phyloP scores from a whole-genome alignment of 305 asterid species.

The Fraxinus xanthoxyloides region DNA sequence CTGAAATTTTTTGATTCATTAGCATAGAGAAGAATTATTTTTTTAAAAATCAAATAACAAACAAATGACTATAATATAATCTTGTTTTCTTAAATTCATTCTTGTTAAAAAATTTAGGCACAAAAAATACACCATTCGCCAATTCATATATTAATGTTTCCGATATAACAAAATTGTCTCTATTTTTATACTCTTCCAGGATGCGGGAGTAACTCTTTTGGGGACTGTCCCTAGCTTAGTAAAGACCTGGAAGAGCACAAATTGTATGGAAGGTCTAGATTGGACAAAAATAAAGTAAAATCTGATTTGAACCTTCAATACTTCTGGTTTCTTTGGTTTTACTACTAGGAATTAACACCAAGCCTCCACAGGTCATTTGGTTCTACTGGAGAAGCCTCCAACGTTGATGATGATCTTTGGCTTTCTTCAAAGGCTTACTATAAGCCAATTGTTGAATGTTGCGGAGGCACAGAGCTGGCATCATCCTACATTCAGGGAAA shows the following conservation, averaged over 20 bases:
- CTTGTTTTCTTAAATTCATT: background rate
- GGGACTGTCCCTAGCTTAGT: slow-evolving; percentile 99
- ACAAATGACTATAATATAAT: background rate
- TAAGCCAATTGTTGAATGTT: slow-evolving; percentile 77
- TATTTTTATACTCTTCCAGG: slow-evolving; percentile 39
- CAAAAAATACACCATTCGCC: background rate
- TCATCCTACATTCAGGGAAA: slow-evolving; percentile 74
- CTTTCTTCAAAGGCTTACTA: slow-evolving; percentile 82
- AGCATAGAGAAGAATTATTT: background rate
- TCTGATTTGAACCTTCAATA: background rate
- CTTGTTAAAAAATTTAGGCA: background rate
- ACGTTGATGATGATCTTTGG: slow-evolving; percentile 92
- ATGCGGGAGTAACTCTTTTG: slow-evolving; percentile 80
- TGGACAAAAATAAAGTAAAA: slow-evolving; percentile 86
- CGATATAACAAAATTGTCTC: slow-evolving; percentile 9
- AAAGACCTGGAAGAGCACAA: slow-evolving; percentile 85
- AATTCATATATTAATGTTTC: background rate
- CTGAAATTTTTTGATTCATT: background rate
- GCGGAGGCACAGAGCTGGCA: slow-evolving; percentile 98
- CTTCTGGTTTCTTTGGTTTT: slow-evolving; percentile 6
- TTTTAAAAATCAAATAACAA: background rate
- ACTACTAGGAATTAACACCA: slow-evolving; percentile 5
- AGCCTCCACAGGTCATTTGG: slow-evolving; percentile 54
- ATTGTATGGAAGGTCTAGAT: slow-evolving; percentile 77
- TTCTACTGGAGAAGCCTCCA: slow-evolving; percentile 93